Evolutionary conservation across 805 yeast species (phyloP), one percentile per base, ranked within the genome.

Genomic region (Starmerella bombi): DNA sequence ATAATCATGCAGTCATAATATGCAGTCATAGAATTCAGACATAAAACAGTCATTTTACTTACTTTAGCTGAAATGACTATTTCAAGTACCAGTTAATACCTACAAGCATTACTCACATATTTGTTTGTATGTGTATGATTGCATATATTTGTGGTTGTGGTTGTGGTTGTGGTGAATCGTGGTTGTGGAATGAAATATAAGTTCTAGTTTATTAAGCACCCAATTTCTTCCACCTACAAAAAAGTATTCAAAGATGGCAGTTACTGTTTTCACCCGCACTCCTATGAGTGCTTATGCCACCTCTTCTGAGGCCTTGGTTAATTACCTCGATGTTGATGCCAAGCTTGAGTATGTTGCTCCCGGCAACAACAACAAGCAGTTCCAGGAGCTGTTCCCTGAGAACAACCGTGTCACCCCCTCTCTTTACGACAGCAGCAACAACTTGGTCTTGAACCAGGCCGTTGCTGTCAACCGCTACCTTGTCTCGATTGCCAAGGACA

Each of bases 401-500:
- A 36, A 38, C 41, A 39, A 40, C 49, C 45, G 43, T 32, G 43
- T 31, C 47, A 44, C 51, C 21, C 52, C 52, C 16, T 25, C 47
- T 23, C 35, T 49, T 18, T 32, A 48, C 36, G 50, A 48, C 44
- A 25, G 37, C 41, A 30, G 23, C 37, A 42, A 37, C 36, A 35
- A 33, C 22, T 25, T 48, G 12, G 41, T 20, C 18, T 5, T 49
- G 30, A 49, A 46, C 46, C 52, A 49, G 51, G 29, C 42, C 12
- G 40, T 49, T 23, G 52, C 52, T 14, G 52, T 49, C 7, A 42
- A 49, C 49, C 45, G 44, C 43, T 49, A 49, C 44, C 41, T 49
- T 14, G 36, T 49, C 17, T 39, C 51, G 10, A 36, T 48, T 4
- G 51, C 50, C 33, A 48, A 49, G 49, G 44, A 42, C 45, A 25